Conservation (phyloP, 176 grass and related monocot species). For the Oryza nivara region DNA sequence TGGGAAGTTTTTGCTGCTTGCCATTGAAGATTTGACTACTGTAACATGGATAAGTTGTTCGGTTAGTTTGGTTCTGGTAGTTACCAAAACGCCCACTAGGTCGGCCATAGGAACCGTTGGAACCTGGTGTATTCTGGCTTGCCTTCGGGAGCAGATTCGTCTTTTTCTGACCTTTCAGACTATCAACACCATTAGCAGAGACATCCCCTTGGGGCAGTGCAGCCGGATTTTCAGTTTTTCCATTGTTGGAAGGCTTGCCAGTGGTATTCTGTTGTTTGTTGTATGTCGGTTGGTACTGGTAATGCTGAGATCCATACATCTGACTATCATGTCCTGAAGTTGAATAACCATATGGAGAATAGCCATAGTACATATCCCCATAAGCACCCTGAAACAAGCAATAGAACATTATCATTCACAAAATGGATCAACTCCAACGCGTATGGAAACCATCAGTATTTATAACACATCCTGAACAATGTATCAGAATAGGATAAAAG, state of each 20-base stretch:
- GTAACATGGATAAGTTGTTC: constrained; percentile 47
- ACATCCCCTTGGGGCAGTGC: constrained; percentile 32
- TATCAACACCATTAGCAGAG: constrained; percentile 42
- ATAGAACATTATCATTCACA: constrained; percentile 7
- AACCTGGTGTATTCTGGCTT: constrained; percentile 21
- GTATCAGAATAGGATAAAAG: neutral
- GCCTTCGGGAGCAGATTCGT: constrained; percentile 24
- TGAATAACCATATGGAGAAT: constrained; percentile 60
- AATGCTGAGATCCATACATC: constrained; percentile 65
- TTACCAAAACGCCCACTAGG: constrained; percentile 42
- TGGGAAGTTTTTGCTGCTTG: constrained; percentile 42
- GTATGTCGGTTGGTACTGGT: constrained; percentile 53
- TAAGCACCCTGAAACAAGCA: constrained; percentile 60
- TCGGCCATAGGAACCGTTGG: constrained; percentile 42
- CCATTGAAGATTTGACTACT: constrained; percentile 50
- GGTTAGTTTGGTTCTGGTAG: constrained; percentile 46
- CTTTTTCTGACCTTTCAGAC: constrained; percentile 43
- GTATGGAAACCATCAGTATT: neutral
- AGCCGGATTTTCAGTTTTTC: constrained; percentile 37
- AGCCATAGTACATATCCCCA: constrained; percentile 70
- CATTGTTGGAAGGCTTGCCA: constrained; percentile 41
- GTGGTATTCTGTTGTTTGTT: constrained; percentile 47
- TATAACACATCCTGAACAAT: neutral
- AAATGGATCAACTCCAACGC: neutral
- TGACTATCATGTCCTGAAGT: constrained; percentile 58